Percentiles rank a stretch among this genome's conserved stretches.
These are phyloP conservation scores for Akebia trifoliata DNA, from an alignment of 164 flowering plant genomes.

Conservation along the genomic window DNA sequence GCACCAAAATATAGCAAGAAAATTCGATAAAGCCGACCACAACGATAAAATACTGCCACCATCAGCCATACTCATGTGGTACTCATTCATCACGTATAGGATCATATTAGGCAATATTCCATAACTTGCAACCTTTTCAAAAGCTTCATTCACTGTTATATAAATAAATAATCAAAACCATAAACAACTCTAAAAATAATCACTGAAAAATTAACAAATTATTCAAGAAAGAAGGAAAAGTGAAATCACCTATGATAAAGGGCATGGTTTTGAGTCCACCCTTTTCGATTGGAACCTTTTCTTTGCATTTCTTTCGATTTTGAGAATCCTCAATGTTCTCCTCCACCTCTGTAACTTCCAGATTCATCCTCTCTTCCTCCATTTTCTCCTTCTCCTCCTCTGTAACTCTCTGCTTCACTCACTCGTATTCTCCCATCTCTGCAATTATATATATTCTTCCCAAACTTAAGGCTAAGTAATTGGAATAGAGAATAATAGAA, in stretches of 20 bases:
- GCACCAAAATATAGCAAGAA: slow-evolving; percentile 43
- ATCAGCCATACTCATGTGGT: slow-evolving; percentile 23
- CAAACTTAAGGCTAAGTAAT: no score
- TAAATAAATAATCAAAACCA: background rate
- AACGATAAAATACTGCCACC: slow-evolving; percentile 34
- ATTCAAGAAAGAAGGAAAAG: background rate
- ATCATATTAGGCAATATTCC: slow-evolving; percentile 56
- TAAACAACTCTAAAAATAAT: background rate
- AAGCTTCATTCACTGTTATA: slow-evolving; percentile 45
- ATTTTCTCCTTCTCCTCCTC: no score
- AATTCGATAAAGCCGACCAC: slow-evolving; percentile 37
- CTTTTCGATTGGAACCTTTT: slow-evolving; percentile 9
- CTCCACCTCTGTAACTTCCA: no score
- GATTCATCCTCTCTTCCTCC: no score
- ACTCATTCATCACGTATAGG: slow-evolving; percentile 31
- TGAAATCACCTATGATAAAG: slow-evolving; percentile 33
- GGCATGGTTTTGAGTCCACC: slow-evolving; percentile 52
- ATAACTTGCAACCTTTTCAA: slow-evolving; percentile 44
- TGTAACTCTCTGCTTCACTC: no score
- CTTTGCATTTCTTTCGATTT: background rate
- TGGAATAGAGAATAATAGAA: no score
- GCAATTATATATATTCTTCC: no score
- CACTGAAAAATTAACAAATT: background rate
- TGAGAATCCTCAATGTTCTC: background rate
- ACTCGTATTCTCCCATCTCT: no score